These are phyloP conservation scores for Wolfiporia cocos DNA, from an alignment of 1,284 basidiomycete genomes.

Conservation along the genomic window DNA sequence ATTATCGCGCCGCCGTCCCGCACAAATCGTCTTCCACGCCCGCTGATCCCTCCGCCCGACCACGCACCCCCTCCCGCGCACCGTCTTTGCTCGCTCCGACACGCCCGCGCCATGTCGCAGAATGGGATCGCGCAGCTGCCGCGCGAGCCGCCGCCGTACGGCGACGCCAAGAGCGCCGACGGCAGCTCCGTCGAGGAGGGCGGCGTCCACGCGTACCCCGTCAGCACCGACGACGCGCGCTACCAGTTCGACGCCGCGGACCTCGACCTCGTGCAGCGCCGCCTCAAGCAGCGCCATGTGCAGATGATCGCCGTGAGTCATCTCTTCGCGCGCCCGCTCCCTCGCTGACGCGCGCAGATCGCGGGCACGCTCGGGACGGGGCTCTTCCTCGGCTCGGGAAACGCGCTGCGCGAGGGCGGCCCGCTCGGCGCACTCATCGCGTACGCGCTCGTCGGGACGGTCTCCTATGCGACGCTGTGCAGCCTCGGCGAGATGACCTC, in stretches of 20 bases:
- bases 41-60: too few relatives aligned
- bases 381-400: slow-evolving; percentile 77
- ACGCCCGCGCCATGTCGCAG: too few relatives aligned
- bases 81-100: too few relatives aligned
- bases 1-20: too few relatives aligned
- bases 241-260: slow-evolving; percentile 47
- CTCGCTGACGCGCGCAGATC: slow-evolving; percentile 34
- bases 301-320: slow-evolving; percentile 48
- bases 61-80: too few relatives aligned
- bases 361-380: slow-evolving; percentile 75
- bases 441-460: slow-evolving; percentile 53
- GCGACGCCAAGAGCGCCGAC: too few relatives aligned
- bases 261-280: slow-evolving; percentile 55
- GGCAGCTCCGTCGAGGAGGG: slow-evolving; percentile 27
- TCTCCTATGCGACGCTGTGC: slow-evolving; percentile 60
- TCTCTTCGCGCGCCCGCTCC: slow-evolving; percentile 16
- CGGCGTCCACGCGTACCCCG: slow-evolving; percentile 20
- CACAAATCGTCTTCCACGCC: too few relatives aligned
- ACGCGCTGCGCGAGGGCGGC: slow-evolving; percentile 47
- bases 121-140: too few relatives aligned
- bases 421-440: slow-evolving; percentile 58
- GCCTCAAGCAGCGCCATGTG: slow-evolving; percentile 64
- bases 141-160: too few relatives aligned
- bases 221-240: slow-evolving; percentile 15
- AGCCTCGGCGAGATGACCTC: slow-evolving; percentile 69